These are phyloP conservation scores for Cladosporium austrohemisphaericum DNA, from an alignment of 2,329 filamentous ascomycete genomes.

Conservation along the genomic window DNA sequence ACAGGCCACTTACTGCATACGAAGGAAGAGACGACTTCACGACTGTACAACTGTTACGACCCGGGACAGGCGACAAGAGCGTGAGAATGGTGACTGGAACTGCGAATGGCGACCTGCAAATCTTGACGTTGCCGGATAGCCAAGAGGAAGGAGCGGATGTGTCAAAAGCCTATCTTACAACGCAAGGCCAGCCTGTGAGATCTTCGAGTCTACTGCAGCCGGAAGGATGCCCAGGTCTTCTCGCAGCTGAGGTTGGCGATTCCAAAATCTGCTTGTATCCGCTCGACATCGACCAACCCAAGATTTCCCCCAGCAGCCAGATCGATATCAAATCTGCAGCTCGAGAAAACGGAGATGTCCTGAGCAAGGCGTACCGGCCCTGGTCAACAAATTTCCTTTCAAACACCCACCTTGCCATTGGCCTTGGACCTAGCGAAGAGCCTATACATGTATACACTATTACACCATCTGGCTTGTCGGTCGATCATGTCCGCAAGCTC, in stretches of 20 bases:
- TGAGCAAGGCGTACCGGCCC: conserved; percentile 27
- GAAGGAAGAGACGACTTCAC: conserved; percentile 59
- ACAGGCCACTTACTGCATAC: conserved; percentile 47
- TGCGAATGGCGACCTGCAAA: conserved; percentile 51
- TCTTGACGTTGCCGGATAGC: conserved; percentile 29
- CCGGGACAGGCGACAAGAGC: conserved; percentile 39
- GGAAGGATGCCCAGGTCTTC: conserved; percentile 31
- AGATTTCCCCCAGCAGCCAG: conserved; percentile 36
- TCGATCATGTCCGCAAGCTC: conserved; percentile 39
- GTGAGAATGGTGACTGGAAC: conserved; percentile 50
- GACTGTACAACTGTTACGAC: conserved; percentile 49
- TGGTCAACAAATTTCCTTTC: conserved; percentile 55
- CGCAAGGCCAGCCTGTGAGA: conserved; percentile 43
- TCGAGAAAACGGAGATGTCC: neutral
- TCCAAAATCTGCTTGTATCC: conserved; percentile 33
- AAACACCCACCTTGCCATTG: conserved; percentile 49
- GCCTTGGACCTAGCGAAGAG: conserved; percentile 42
- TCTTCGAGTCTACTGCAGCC: conserved; percentile 35
- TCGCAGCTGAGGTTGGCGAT: conserved; percentile 52
- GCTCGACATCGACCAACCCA: conserved; percentile 23
- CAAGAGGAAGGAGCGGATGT: conserved; percentile 19
- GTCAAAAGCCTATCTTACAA: conserved; percentile 41
- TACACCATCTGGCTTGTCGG: conserved; percentile 41
- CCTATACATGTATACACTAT: conserved; percentile 51
- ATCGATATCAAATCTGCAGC: conserved; percentile 27